These are phyloP conservation scores for Sicyos baderoa DNA, from an alignment of 306 rosid genomes.

Conservation along the genomic window DNA sequence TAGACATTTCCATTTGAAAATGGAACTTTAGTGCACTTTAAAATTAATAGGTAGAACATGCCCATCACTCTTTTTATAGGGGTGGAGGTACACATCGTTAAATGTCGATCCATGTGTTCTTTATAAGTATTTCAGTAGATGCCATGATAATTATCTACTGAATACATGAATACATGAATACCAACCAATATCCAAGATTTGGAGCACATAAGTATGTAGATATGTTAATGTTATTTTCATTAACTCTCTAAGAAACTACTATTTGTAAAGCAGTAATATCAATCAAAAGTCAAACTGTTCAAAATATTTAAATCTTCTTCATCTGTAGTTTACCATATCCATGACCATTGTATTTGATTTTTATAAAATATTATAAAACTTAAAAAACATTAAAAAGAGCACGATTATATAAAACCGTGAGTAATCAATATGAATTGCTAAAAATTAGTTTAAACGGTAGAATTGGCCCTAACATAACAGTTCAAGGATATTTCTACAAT, in stretches of 20 bases:
- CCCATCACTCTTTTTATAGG: background rate
- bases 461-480: background rate
- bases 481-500: background rate
- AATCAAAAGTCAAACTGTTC: background rate
- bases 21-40: background rate
- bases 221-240: background rate
- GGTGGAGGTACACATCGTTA: background rate
- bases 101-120: background rate
- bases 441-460: too few relatives aligned
- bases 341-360: too few relatives aligned
- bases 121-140: background rate
- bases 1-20: background rate
- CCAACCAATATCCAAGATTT: background rate
- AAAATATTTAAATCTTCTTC: background rate
- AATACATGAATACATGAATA: background rate
- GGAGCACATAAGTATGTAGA: background rate
- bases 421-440: too few relatives aligned
- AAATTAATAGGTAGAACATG: background rate
- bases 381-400: too few relatives aligned
- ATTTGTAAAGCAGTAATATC: background rate
- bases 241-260: background rate
- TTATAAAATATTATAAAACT: too few relatives aligned
- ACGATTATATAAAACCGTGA: too few relatives aligned
- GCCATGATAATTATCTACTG: background rate
- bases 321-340: background rate